Conservation (phyloP, 495 filamentous ascomycete genomes). For the Daldinia concentrica region DNA sequence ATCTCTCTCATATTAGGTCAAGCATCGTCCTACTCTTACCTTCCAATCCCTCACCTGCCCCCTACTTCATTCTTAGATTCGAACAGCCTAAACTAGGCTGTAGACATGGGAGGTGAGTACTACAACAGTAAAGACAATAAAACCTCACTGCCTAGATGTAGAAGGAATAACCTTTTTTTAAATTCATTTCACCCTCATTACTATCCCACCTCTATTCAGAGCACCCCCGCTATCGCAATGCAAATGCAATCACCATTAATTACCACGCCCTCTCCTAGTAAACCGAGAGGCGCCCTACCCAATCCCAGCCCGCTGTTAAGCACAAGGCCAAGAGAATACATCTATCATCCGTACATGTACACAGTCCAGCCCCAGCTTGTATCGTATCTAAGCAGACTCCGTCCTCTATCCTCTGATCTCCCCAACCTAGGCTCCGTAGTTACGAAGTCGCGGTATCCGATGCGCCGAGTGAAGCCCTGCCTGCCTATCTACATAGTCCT, state of each 20-base stretch:
- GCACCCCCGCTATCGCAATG: not conserved
- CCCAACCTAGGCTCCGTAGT: not conserved
- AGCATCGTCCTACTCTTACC: not conserved
- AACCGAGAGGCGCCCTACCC: not conserved
- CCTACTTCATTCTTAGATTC: too few species aligned
- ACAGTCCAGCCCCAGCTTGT: not conserved
- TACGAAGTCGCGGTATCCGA: not conserved
- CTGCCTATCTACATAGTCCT: slow-evolving; percentile 1
- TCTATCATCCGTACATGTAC: not conserved
- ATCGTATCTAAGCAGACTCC: not conserved
- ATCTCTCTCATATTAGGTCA: not conserved
- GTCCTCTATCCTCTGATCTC: not conserved
- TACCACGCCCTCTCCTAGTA: not conserved
- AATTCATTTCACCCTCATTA: not conserved
- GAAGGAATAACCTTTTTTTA: not conserved
- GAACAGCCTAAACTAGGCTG: too few species aligned
- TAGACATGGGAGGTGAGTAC: too few species aligned
- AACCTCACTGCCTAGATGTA: too few species aligned
- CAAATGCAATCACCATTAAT: not conserved
- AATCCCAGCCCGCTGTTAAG: not conserved
- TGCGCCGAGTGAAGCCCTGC: not conserved
- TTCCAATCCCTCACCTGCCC: not conserved
- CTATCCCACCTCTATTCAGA: not conserved
- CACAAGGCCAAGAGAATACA: not conserved
- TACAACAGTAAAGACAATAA: too few species aligned